These are phyloP conservation scores for Euphorbia pulcherrima DNA, from an alignment of 345 rosid genomes.

Conservation along the genomic window DNA sequence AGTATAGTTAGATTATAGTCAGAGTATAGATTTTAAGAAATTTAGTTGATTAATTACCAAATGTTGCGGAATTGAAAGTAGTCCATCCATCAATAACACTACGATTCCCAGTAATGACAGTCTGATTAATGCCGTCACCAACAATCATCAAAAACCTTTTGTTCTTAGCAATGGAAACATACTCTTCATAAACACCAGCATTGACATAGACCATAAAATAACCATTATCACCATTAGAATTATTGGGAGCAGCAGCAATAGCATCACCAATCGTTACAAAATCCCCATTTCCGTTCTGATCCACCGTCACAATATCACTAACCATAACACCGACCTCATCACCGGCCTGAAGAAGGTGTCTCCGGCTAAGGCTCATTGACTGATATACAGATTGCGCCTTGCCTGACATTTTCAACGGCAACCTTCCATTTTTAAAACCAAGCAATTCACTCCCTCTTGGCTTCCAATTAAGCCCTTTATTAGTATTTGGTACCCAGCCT, in stretches of 20 bases:
- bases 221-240: constrained; percentile 45
- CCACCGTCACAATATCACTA: constrained; percentile 60
- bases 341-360: constrained; percentile 48
- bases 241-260: constrained; percentile 65
- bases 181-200: constrained; percentile 75
- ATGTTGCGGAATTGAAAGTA: constrained; percentile 86
- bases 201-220: constrained; percentile 70
- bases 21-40: neutral
- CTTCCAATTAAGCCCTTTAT: constrained; percentile 28
- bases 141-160: constrained; percentile 75
- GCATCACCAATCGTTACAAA: constrained; percentile 72
- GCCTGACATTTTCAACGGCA: constrained; percentile 55
- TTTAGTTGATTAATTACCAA: constrained; percentile 33
- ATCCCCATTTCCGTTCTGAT: constrained; percentile 66
- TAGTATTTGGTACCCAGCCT: constrained; percentile 68
- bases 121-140: constrained; percentile 82
- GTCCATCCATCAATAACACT: constrained; percentile 82
- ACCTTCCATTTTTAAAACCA: constrained; percentile 43
- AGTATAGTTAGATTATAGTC: neutral
- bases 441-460: constrained; percentile 26
- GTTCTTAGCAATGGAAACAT: constrained; percentile 58
- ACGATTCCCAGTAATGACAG: constrained; percentile 77
- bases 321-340: constrained; percentile 32
- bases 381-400: constrained; percentile 47
- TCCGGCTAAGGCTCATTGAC: constrained; percentile 42